phyloP scores from a whole-genome alignment of 495 filamentous ascomycete genomes.

The Oleoguttula mirabilis region DNA sequence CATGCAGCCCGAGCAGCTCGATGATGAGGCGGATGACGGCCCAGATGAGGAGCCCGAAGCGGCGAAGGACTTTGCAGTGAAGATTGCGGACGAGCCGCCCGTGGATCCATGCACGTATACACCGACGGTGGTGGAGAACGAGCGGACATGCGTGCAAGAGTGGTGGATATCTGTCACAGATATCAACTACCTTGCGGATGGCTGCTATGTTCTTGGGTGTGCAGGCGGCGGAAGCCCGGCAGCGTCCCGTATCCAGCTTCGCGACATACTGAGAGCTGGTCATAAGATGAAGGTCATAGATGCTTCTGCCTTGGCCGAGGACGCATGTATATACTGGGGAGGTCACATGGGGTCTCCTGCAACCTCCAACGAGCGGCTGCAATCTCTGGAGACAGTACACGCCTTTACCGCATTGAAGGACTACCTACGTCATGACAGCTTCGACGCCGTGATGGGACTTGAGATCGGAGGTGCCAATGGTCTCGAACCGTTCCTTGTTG shows the following conservation, averaged over 20 bases:
- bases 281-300: constrained; percentile 37
- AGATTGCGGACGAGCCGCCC: constrained; percentile 9
- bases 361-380: constrained; percentile 14
- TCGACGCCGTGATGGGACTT: constrained; percentile 24
- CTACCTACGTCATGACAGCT: constrained; percentile 10
- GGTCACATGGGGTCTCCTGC: constrained; percentile 18
- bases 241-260: constrained; percentile 25
- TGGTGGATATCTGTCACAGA: constrained; percentile 47
- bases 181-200: constrained; percentile 44
- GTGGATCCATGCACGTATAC: constrained; percentile 39
- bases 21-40: background rate
- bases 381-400: constrained; percentile 9
- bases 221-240: constrained; percentile 47
- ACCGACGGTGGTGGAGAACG: constrained; percentile 37
- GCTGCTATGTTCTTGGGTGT: constrained; percentile 50
- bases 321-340: constrained; percentile 16
- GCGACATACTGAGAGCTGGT: constrained; percentile 36
- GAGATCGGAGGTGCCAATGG: constrained; percentile 48
- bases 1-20: background rate
- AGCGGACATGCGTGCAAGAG: constrained; percentile 16
- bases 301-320: constrained; percentile 8
- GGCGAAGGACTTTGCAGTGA: constrained; percentile 5
- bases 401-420: constrained; percentile 14
- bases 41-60: constrained; percentile 2
- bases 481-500: constrained; percentile 42